A percentile compares a stretch with the other conserved stretches of the same genome.
Conservation (phyloP, 306 rosid genomes). For the Fragaria nilgerrensis region DNA sequence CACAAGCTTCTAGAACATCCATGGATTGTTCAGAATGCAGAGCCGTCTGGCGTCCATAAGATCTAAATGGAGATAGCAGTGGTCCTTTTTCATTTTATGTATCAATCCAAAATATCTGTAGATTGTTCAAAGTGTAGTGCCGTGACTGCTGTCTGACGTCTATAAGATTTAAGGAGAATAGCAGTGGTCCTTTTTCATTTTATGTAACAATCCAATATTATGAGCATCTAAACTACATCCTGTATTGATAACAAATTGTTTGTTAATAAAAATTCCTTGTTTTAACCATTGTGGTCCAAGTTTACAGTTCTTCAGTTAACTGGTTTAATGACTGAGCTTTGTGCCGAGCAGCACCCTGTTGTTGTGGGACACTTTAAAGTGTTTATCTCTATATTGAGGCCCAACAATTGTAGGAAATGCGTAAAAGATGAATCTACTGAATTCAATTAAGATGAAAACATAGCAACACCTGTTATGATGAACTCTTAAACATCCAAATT, state of each 20-base stretch:
- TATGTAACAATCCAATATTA: background rate
- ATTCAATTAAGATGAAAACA: no score
- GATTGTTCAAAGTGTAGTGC: no score
- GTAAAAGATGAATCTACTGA: background rate
- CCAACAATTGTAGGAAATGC: background rate
- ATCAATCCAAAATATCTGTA: no score
- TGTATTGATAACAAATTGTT: background rate
- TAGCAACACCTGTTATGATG: no score
- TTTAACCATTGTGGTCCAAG: background rate
- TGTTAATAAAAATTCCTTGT: conserved; percentile 2
- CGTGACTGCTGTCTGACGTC: no score
- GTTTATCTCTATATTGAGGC: background rate
- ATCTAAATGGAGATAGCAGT: conserved; percentile 21
- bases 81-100: background rate
- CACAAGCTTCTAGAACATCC: conserved; percentile 96
- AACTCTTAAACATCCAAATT: background rate
- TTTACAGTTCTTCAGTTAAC: background rate
- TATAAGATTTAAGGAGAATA: no score
- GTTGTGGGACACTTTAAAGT: background rate
- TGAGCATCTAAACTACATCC: background rate
- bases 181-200: no score
- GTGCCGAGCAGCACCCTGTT: background rate
- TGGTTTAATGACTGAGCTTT: background rate
- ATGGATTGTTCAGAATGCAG: conserved; percentile 95
- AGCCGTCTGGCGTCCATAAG: conserved; percentile 85